Conservation (phyloP, 1,284 basidiomycete genomes). For the Pseudozyma flocculosa region DNA sequence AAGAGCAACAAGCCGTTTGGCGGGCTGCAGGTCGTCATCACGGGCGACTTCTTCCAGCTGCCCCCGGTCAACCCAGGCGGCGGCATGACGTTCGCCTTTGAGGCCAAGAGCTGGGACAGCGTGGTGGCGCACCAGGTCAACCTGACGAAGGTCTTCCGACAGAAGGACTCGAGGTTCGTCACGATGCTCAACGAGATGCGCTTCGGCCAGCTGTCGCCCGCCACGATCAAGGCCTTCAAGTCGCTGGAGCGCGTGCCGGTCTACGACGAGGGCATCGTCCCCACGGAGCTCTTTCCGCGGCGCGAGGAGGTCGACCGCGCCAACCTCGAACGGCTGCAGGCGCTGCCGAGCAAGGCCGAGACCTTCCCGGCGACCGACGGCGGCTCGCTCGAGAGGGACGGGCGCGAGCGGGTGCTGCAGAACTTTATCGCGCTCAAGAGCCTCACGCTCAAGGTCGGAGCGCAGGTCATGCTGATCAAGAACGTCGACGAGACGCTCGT, state of each 20-base stretch:
- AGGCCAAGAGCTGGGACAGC: constrained; percentile 78
- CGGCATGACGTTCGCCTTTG: constrained; percentile 65
- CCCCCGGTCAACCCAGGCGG: constrained; percentile 74
- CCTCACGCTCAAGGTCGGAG: constrained; percentile 69
- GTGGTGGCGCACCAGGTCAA: constrained; percentile 77
- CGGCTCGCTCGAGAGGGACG: constrained; percentile 29
- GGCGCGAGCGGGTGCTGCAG: constrained; percentile 32
- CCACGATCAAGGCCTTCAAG: constrained; percentile 40
- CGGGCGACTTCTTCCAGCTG: constrained; percentile 95
- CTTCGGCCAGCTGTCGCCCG: constrained; percentile 35
- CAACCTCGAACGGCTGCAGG: constrained; percentile 68
- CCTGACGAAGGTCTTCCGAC: constrained; percentile 82
- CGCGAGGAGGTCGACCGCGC: constrained; percentile 78
- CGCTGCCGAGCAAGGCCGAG: constrained; percentile 25
- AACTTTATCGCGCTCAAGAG: constrained; percentile 48
- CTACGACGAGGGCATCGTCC: constrained; percentile 41
- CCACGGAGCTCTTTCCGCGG: constrained; percentile 67
- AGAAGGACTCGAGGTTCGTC: constrained; percentile 62
- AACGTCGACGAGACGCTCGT: constrained; percentile 73
- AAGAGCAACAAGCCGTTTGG: constrained; percentile 73
- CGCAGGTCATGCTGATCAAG: constrained; percentile 73
- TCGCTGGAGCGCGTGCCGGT: constrained; percentile 31
- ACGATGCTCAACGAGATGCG: constrained; percentile 52
- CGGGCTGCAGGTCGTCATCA: constrained; percentile 90
- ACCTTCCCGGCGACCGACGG: constrained; percentile 43